Evolutionary conservation across 148 eudicot species (phyloP), one percentile per base, ranked within the genome.

Genomic region (Camellia lanceoleosa): DNA sequence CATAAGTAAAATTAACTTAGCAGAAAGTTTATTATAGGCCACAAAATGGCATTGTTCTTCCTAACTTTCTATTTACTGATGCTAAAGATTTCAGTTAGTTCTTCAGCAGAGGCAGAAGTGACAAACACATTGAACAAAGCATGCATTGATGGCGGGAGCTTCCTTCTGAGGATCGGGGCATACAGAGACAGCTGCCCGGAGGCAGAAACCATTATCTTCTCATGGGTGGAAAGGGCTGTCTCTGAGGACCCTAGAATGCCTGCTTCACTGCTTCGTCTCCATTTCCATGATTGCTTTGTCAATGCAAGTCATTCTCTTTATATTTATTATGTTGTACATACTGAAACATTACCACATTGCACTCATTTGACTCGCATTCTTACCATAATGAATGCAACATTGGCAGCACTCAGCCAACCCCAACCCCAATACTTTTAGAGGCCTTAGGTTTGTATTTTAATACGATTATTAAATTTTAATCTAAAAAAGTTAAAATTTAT

Each of bases 231-330:
- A 49, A 81, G 80, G 74, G 93, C 90, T 0, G 88, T 90, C 3
- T 66, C 87, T 0, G 84, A 88, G 49, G 98, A 94, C 65, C 91
- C 98, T n/a, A 85, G 98, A n/a, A 91, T 94, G 92, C 89, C 92
- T 13, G 98, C 98, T 67, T 92, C 95, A 7, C 83, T 94, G 74
- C 95, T 94, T 72, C 97, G 97, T 46, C 95, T 94, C 44, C 98
- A 94, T 85, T 94, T 94, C 75, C 98, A 94, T 68, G 98, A 94
- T 65, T 94, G 98, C 80, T 91, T 94, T 58, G 97, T 92, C 51
- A 92, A 94, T 87, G 98, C 86, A 92, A 83, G 93, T 75, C 70
- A 15, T 3, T 5, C 38, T 51, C 75, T 43, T 42, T 2, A 20
- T 3, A 9, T 18, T 52, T 30, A 30, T 30, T 30, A 30, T 30